A percentile compares a stretch with the other conserved stretches of the same genome.
phyloP scores from a whole-genome alignment of 2,329 filamentous ascomycete genomes.

The Thelonectria olida region DNA sequence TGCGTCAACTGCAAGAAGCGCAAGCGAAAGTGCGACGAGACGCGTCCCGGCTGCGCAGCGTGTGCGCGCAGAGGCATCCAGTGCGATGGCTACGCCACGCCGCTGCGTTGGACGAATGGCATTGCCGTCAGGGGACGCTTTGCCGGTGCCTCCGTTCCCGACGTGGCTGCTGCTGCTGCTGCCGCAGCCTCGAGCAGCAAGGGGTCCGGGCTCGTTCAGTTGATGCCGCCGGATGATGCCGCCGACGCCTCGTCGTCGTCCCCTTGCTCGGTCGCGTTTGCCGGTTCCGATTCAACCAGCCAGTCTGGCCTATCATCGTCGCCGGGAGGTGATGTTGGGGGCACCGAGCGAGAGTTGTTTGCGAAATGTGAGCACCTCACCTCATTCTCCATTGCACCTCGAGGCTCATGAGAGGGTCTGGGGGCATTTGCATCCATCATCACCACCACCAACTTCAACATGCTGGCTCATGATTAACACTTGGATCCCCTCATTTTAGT shows the following conservation, averaged over 20 bases:
- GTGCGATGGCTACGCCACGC: constrained; percentile 34
- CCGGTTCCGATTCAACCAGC: constrained; percentile 20
- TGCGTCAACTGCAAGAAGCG: constrained; percentile 38
- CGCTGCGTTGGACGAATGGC: constrained; percentile 37
- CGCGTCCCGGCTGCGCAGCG: constrained; percentile 30
- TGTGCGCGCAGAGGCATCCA: constrained; percentile 30
- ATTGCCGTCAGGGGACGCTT: constrained; percentile 37
- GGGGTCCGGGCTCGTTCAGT: background rate
- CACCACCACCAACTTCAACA: background rate
- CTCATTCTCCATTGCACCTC: no score
- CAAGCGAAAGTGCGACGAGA: constrained; percentile 39
- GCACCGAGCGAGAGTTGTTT: constrained; percentile 29
- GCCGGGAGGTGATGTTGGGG: background rate
- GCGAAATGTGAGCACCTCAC: constrained; percentile 23
- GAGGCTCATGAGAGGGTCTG: no score
- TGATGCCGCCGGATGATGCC: background rate
- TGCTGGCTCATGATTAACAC: constrained; percentile 3
- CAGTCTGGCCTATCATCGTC: constrained; percentile 24
- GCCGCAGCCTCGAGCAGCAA: background rate
- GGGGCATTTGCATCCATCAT: background rate
- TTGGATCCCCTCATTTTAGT: constrained; percentile 16
- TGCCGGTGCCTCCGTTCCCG: constrained; percentile 32
- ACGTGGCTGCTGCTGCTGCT: constrained; percentile 12
- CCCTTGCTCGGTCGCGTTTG: constrained; percentile 8
- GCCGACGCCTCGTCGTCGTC: constrained; percentile 3